A percentile compares a stretch with the other conserved stretches of the same genome.
phyloP scores from a whole-genome alignment of 2,329 filamentous ascomycete genomes.

The Sordariomycetes sp. region DNA sequence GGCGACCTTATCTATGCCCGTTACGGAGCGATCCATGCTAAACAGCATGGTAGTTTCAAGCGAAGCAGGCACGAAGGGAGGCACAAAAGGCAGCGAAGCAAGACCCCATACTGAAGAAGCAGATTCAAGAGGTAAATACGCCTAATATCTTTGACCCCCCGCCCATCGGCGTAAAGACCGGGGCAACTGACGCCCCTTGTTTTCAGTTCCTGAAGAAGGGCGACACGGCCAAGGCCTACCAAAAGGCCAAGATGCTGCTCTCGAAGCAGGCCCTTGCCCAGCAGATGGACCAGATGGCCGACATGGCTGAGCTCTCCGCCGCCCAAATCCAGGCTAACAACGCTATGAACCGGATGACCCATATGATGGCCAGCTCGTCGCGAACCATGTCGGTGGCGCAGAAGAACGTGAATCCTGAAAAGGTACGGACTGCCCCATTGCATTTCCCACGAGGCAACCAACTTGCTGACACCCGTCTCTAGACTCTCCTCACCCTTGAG shows the following conservation, averaged over 20 bases:
- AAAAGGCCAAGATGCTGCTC: slow-evolving; percentile 49
- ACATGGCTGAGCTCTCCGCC: slow-evolving; percentile 47
- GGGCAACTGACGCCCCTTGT: background rate
- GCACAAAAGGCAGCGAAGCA: slow-evolving; percentile 48
- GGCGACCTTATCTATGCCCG: background rate
- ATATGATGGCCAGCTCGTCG: slow-evolving; percentile 48
- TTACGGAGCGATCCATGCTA: background rate
- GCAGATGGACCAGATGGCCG: slow-evolving; percentile 52
- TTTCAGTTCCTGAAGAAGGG: slow-evolving; percentile 41
- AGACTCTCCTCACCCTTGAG: slow-evolving; percentile 46
- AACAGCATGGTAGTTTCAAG: slow-evolving; percentile 32
- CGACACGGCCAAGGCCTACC: slow-evolving; percentile 49
- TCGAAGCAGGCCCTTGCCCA: slow-evolving; percentile 47
- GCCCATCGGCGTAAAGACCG: background rate
- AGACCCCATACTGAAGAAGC: slow-evolving; percentile 46
- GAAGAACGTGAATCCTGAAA: slow-evolving; percentile 44
- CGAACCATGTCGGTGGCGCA: slow-evolving; percentile 45
- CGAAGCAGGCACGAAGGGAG: slow-evolving; percentile 47
- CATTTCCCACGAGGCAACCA: background rate
- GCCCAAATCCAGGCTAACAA: slow-evolving; percentile 53
- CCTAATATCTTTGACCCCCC: background rate
- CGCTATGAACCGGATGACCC: slow-evolving; percentile 50
- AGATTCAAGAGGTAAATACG: slow-evolving; percentile 37
- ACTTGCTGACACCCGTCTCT: background rate
- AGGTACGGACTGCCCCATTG: slow-evolving; percentile 17